Evolutionary conservation across 495 filamentous ascomycete genomes (phyloP).

Genomic region (Lasiosphaeria ovina): DNA sequence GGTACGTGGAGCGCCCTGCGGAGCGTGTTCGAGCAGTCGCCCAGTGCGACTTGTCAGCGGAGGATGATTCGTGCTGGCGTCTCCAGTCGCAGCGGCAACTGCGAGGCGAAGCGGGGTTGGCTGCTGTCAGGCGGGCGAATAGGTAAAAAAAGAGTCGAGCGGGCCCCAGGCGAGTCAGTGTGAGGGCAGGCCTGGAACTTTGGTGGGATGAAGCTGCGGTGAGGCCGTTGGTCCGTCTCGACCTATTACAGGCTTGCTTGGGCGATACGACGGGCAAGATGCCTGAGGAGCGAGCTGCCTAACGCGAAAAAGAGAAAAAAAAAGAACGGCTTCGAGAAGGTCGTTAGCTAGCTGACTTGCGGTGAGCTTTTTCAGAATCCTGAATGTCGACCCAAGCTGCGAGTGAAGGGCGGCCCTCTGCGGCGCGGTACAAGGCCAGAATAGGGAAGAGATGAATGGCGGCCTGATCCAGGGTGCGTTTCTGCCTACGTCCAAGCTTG

Average conservation of each 20-base stretch:
- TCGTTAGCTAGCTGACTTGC: background rate
- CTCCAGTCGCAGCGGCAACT: conserved; percentile 34
- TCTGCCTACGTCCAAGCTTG: conserved; percentile 10
- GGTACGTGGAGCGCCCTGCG: conserved; percentile 16
- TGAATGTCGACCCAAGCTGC: conserved; percentile 6
- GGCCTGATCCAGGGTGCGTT: background rate
- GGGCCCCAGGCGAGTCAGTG: background rate
- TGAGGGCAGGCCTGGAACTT: conserved; percentile 7
- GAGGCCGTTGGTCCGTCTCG: no score
- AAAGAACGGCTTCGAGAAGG: conserved; percentile 1
- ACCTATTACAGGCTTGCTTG: no score
- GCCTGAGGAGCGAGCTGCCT: conserved; percentile 2
- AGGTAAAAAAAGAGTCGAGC: conserved; percentile 19
- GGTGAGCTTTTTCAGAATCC: background rate
- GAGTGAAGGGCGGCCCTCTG: background rate
- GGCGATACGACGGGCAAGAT: background rate
- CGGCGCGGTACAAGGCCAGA: background rate
- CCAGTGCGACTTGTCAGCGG: conserved; percentile 30
- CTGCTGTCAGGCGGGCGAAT: conserved; percentile 14
- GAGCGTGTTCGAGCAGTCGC: conserved; percentile 39
- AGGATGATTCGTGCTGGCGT: conserved; percentile 34
- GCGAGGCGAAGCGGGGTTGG: conserved; percentile 29
- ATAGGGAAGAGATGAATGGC: background rate
- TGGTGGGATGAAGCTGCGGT: background rate
- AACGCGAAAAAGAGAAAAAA: background rate